These are phyloP conservation scores for Globisporangium carolinianum DNA, from an alignment of 352 stramenopile genomes.

Conservation along the genomic window DNA sequence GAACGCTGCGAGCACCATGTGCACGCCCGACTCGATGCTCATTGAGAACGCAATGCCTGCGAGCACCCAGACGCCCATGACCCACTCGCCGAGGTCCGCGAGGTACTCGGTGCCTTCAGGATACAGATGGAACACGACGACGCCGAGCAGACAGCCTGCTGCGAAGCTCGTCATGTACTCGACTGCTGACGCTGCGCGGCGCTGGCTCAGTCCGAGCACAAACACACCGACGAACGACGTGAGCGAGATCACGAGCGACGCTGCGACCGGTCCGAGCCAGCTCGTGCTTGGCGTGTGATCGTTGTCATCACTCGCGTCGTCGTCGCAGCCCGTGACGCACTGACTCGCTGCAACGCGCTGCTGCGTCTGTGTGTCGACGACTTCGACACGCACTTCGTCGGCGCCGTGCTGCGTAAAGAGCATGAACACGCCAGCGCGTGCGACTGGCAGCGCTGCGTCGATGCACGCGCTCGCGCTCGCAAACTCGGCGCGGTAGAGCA, in stretches of 20 bases:
- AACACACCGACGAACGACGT: conserved; percentile 21
- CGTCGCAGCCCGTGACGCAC: conserved; percentile 6
- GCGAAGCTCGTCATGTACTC: conserved; percentile 18
- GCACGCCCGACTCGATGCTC: conserved; percentile 19
- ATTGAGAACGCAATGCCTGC: conserved; percentile 25
- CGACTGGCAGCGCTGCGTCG: conserved; percentile 9
- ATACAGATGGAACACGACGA: conserved; percentile 33
- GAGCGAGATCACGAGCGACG: conserved; percentile 18
- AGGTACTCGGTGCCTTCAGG: conserved; percentile 26
- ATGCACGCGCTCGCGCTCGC: conserved; percentile 11
- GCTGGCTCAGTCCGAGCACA: conserved; percentile 17
- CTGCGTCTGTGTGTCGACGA: conserved; percentile 1
- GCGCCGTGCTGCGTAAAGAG: conserved; percentile 17
- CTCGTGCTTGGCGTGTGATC: background rate
- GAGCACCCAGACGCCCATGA: conserved; percentile 23
- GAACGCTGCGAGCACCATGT: conserved; percentile 19
- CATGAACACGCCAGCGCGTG: conserved; percentile 11
- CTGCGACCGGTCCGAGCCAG: conserved; percentile 16
- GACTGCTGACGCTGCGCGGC: conserved; percentile 5
- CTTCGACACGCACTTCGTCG: conserved; percentile 3
- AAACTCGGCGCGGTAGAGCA: conserved; percentile 21
- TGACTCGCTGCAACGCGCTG: background rate
- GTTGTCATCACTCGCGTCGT: background rate
- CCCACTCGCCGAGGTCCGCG: conserved; percentile 20
- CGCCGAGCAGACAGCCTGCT: conserved; percentile 23